Evolutionary conservation across 305 asterid species (phyloP).

Genomic region (Fraxinus ornus): DNA sequence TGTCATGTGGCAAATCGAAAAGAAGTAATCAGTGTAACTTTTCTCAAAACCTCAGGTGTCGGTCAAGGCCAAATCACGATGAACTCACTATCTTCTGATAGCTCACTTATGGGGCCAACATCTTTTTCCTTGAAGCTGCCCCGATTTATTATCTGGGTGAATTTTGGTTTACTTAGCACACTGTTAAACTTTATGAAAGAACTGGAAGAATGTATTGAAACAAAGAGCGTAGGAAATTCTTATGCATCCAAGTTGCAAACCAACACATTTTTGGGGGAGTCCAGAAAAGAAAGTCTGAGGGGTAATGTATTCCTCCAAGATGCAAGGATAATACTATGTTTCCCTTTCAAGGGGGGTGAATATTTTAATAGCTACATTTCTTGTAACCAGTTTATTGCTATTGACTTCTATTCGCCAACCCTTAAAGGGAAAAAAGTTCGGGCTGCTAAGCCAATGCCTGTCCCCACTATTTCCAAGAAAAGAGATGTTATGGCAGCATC

Average conservation of each 20-base stretch:
- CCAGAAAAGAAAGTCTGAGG: constrained; percentile 43
- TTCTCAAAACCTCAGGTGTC: constrained; percentile 70
- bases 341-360: constrained; percentile 47
- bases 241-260: constrained; percentile 27
- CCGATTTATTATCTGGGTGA: constrained; percentile 72
- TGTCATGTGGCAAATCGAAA: constrained; percentile 38
- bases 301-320: constrained; percentile 63
- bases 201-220: constrained; percentile 41
- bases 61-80: constrained; percentile 55
- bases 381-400: constrained; percentile 67
- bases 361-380: constrained; percentile 54
- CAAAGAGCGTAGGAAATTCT: constrained; percentile 30
- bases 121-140: constrained; percentile 75
- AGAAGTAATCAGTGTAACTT: constrained; percentile 50
- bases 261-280: constrained; percentile 32
- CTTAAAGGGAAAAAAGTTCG: constrained; percentile 39
- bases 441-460: constrained; percentile 42
- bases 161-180: constrained; percentile 52
- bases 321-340: constrained; percentile 78
- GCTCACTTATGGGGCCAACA: constrained; percentile 50
- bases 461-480: constrained; percentile 44
- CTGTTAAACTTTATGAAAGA: constrained; percentile 49
- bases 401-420: constrained; percentile 56
- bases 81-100: constrained; percentile 50
- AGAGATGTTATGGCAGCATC: constrained; percentile 40